Base-by-base conservation (phyloP, 495 filamentous ascomycete genomes). In the Penicillium daleae region DNA sequence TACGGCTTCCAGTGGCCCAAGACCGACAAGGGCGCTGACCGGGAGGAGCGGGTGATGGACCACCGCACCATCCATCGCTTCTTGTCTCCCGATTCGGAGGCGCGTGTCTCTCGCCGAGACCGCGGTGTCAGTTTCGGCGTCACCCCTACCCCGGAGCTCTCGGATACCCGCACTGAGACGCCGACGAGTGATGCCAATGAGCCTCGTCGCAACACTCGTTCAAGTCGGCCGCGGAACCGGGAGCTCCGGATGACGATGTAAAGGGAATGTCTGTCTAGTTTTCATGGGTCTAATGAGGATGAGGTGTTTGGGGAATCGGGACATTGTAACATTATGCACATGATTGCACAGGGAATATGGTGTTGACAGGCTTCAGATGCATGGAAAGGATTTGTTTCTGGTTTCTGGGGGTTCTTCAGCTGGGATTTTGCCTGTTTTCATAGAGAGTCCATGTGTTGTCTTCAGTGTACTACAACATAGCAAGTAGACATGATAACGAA, bases 1-100 rank as follows among this genome's bases (percentile, higher is more conserved):
- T 99, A 97, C 72, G 96, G 96, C 0, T 96, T 90, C 68, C 83
- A 86, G 55, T 99, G 96, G 96, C 95, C 95, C 19, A 96, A 98
- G 76, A 98, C 96, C 2, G 90, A 96, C 37, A 87, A 87, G 60
- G 90, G 90, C 0, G 84, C 84, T 19, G 95, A 98, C 68, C 86
- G 83, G 24, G 92, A 96, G 69, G 89, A 90, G 57, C 81, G 90
- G 2, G 74, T 93, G 7, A 81, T 92, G 66, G 90, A 93, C 62
- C 90, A 92, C 63, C 77, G 90, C 26, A 84, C 78, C 0, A 78
- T 93, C 15, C 87, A 92, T 69, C 83, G 90, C 10, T 92, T 92
- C 67, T 67, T 93, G 26, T 79, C 77, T 17, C 81, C 85, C 0
- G 81, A 89, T 15, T 89, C 91, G 60, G 90, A 93, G 70, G 82